Conservation (phyloP, 2,329 filamentous ascomycete genomes). For the Rhynchosporium agropyri region DNA sequence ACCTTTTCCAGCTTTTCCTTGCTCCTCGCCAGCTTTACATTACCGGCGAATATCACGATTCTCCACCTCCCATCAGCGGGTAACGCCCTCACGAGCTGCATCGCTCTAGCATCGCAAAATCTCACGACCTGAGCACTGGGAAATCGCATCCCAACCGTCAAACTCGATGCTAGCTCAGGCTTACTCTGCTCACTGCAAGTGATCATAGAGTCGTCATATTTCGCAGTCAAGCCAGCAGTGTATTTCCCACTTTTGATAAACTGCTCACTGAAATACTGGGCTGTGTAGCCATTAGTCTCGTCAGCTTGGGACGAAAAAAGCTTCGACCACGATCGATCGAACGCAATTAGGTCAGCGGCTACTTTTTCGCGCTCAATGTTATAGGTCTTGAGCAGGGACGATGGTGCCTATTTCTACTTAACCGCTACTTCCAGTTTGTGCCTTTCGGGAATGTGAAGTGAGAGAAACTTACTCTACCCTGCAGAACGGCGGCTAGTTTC, state of each 20-base stretch:
- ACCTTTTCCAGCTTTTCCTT: slow-evolving; percentile 46
- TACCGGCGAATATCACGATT: slow-evolving; percentile 52
- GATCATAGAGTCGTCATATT: slow-evolving; percentile 55
- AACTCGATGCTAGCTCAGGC: slow-evolving; percentile 45
- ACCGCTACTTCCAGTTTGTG: too few species aligned
- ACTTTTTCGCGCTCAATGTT: slow-evolving; percentile 55
- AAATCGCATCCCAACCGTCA: slow-evolving; percentile 58
- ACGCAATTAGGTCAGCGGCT: slow-evolving; percentile 61
- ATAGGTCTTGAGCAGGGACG: slow-evolving; percentile 54
- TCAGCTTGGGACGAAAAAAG: slow-evolving; percentile 52
- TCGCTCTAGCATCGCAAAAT: slow-evolving; percentile 59
- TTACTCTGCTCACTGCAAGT: slow-evolving; percentile 44
- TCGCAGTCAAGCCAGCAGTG: slow-evolving; percentile 60
- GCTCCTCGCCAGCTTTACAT: slow-evolving; percentile 42
- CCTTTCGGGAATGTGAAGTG: not conserved
- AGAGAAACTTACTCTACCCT: slow-evolving; percentile 44
- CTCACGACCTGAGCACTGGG: slow-evolving; percentile 61
- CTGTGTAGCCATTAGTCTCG: slow-evolving; percentile 46
- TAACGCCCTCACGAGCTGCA: slow-evolving; percentile 54
- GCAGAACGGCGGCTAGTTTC: slow-evolving; percentile 57
- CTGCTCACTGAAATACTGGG: slow-evolving; percentile 55
- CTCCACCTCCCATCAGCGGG: slow-evolving; percentile 56
- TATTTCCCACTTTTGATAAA: slow-evolving; percentile 61
- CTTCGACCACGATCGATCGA: slow-evolving; percentile 57
- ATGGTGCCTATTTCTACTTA: slow-evolving; percentile 17